A percentile compares a stretch with the other conserved stretches of the same genome.
These are phyloP conservation scores for Fraxinus ornus DNA, from an alignment of 305 asterid genomes.

Conservation along the genomic window DNA sequence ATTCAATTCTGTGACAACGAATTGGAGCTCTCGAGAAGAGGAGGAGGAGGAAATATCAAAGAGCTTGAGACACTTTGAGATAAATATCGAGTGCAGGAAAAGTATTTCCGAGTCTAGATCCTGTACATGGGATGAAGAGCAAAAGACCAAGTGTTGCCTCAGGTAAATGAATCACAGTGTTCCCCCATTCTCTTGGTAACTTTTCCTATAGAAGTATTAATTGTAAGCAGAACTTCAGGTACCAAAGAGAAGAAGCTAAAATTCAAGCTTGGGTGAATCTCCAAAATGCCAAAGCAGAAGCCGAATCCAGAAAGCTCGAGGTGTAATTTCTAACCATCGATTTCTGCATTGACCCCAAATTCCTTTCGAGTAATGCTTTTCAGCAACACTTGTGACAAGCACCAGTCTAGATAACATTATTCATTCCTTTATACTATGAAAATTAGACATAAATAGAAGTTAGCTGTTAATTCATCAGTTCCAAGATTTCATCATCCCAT, in stretches of 20 bases:
- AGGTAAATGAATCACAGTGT: slow-evolving; percentile 38
- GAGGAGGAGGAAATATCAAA: slow-evolving; percentile 95
- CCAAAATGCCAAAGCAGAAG: slow-evolving; percentile 92
- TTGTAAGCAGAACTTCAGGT: slow-evolving; percentile 41
- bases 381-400: too few species aligned
- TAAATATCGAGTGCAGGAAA: slow-evolving; percentile 57
- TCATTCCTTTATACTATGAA: not conserved
- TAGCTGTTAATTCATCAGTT: not conserved
- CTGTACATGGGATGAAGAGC: slow-evolving; percentile 78
- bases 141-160: slow-evolving; percentile 70
- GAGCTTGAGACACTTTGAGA: slow-evolving; percentile 92
- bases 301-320: slow-evolving; percentile 98
- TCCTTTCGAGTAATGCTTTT: not conserved
- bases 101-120: slow-evolving; percentile 56
- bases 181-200: not conserved
- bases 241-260: slow-evolving; percentile 92
- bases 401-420: too few species aligned
- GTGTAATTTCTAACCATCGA: slow-evolving; percentile 29
- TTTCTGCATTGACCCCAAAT: not conserved
- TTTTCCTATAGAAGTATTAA: not conserved
- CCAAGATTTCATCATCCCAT: not conserved
- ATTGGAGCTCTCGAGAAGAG: slow-evolving; percentile 95
- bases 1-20: slow-evolving; percentile 50
- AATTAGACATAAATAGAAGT: not conserved
- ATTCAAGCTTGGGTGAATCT: slow-evolving; percentile 97